A percentile compares a stretch with the other conserved stretches of the same genome.
Conservation (phyloP, 495 filamentous ascomycete species). For the Baudoinia panamericana region DNA sequence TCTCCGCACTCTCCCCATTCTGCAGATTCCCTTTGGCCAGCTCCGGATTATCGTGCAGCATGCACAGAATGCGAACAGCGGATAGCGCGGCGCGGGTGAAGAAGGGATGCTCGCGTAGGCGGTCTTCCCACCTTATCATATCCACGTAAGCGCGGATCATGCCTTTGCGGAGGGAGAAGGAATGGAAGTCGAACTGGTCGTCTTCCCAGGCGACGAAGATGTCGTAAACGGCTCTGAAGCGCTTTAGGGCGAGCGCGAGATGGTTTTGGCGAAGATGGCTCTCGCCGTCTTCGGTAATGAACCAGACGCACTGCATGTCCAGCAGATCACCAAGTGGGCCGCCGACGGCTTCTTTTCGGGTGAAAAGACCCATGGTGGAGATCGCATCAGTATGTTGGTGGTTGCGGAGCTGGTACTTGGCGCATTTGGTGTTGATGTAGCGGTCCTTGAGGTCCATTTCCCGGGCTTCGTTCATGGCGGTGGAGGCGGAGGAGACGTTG, state of each 20-base stretch:
- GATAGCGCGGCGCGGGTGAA: slow-evolving; percentile 75
- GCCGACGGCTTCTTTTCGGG: slow-evolving; percentile 73
- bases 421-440: slow-evolving; percentile 95
- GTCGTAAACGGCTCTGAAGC: slow-evolving; percentile 71
- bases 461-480: slow-evolving; percentile 79
- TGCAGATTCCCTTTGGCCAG: slow-evolving; percentile 43
- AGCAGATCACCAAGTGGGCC: slow-evolving; percentile 82
- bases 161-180: slow-evolving; percentile 87
- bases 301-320: slow-evolving; percentile 99
- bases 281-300: slow-evolving; percentile 86
- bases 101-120: slow-evolving; percentile 80
- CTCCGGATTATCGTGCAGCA: slow-evolving; percentile 63
- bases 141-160: slow-evolving; percentile 91
- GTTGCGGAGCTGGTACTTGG: slow-evolving; percentile 93
- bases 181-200: slow-evolving; percentile 98
- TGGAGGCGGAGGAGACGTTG: slow-evolving; percentile 62
- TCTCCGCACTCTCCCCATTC: slow-evolving; percentile 42
- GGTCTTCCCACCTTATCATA: slow-evolving; percentile 93
- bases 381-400: slow-evolving; percentile 75
- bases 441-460: slow-evolving; percentile 76
- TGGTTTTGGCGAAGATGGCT: slow-evolving; percentile 74
- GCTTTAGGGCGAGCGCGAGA: slow-evolving; percentile 75
- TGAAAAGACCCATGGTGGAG: slow-evolving; percentile 88
- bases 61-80: slow-evolving; percentile 67
- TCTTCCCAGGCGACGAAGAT: slow-evolving; percentile 97